Evolutionary conservation across 495 filamentous ascomycete genomes (phyloP), one percentile per base, ranked within the genome.

Genomic region (Glutinoglossum americanum): DNA sequence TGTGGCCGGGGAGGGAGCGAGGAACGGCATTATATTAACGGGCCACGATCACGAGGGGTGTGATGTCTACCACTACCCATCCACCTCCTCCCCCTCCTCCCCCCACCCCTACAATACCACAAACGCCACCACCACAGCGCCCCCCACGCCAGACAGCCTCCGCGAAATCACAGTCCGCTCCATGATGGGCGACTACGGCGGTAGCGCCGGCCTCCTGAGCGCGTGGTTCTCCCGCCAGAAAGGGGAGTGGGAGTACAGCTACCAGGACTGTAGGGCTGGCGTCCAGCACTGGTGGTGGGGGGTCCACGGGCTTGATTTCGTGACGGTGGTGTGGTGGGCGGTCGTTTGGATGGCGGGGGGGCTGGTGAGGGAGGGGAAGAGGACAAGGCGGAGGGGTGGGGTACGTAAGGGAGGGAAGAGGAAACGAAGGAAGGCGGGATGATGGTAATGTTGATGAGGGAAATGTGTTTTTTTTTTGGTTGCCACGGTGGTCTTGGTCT

Each of bases 21-120:
- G 83, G 17, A 81, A 79, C 11, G 83, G 83, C 0, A 65, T 97
- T 10, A 79, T 98, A 13, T 69, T 98, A 5, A 95, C 87, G 15
- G 92, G 92, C 0, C 92, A 98, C 63, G 92, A 98, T 64, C 92
- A 98, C 63, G 82, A 84, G 57, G 92, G 92, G 2, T 98, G 92
- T 63, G 89, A 96, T 67, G 82, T 80, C 0, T 80, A 83, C 54
- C 92, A 98, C 70, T 76, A 77, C 57, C 32, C 58, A 0, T 60
- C 60, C 70, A 60, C 61, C 56, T 66, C 26, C 30, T 27, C 48
- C 35, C 11, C 28, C 26, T n/a, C 51, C 48, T 48, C 66, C 23
- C 65, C 56, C 57, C 68, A 67, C n/a, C 69, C 68, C 45, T 19
- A 55, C 56, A 39, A 49, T n/a, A 53, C 57, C 26, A 76, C 76